Percentiles rank a stretch among this genome's conserved stretches.
Evolutionary conservation across 2,329 filamentous ascomycete species (phyloP).

Genomic region (Lachnellula arida): DNA sequence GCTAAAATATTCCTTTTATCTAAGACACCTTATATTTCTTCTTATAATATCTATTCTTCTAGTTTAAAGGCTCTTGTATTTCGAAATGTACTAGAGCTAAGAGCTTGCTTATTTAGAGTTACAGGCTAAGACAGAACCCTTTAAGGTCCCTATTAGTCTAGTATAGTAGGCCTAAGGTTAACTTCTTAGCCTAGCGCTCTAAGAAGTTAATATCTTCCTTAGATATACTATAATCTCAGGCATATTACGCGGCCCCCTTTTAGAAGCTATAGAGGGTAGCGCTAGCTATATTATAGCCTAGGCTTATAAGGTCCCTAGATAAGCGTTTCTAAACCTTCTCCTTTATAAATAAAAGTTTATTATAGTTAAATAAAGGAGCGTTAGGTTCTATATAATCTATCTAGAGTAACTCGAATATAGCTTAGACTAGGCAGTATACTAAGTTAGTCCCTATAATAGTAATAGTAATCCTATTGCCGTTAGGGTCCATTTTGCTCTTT

Average conservation of each 20-base stretch:
- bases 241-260: background rate
- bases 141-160: no score
- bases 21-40: no score
- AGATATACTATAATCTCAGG: background rate
- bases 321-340: background rate
- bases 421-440: background rate
- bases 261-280: background rate
- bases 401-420: background rate
- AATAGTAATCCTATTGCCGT: background rate
- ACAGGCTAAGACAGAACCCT: no score
- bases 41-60: no score
- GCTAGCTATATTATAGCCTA: background rate
- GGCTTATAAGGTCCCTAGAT: background rate
- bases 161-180: no score
- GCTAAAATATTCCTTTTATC: no score
- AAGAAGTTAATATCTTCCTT: background rate
- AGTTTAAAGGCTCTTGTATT: no score
- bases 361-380: background rate
- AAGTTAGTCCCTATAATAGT: background rate
- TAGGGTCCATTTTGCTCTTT: background rate
- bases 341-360: background rate
- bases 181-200: no score
- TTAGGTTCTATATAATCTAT: background rate
- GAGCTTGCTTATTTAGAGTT: no score
- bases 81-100: no score